These are phyloP conservation scores for Fusarium nelsonii DNA, from an alignment of 2,329 filamentous ascomycete genomes.

Conservation along the genomic window DNA sequence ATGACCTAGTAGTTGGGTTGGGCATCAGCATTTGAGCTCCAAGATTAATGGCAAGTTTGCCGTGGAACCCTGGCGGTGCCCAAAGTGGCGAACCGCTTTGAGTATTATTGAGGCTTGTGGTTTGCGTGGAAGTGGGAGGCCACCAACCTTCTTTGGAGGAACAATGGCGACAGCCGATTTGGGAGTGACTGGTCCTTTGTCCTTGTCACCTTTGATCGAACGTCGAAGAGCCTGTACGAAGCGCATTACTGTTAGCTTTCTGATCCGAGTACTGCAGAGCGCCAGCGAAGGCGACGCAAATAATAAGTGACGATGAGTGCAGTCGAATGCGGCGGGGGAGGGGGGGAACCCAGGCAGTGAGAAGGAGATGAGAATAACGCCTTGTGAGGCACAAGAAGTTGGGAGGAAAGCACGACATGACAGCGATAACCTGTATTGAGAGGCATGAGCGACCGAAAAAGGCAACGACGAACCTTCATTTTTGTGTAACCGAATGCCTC, in stretches of 20 bases:
- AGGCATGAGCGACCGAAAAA: constrained; percentile 32
- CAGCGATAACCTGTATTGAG: not conserved
- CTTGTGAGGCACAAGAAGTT: constrained; percentile 19
- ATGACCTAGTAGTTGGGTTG: constrained; percentile 76
- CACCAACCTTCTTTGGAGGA: constrained; percentile 88
- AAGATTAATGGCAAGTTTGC: constrained; percentile 20
- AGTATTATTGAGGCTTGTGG: constrained; percentile 35
- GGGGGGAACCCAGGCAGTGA: constrained; percentile 22
- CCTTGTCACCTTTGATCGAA: constrained; percentile 92
- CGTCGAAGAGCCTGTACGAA: constrained; percentile 78
- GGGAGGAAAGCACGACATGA: constrained; percentile 20
- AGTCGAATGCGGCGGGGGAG: constrained; percentile 31
- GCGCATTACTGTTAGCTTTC: constrained; percentile 59
- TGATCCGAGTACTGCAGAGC: constrained; percentile 33
- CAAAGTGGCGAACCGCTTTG: constrained; percentile 24
- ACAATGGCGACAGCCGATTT: constrained; percentile 91
- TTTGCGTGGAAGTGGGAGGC: constrained; percentile 24
- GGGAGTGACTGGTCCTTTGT: constrained; percentile 80
- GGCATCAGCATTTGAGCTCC: constrained; percentile 39
- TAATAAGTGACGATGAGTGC: constrained; percentile 19
- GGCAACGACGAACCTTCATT: constrained; percentile 54
- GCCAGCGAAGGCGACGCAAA: constrained; percentile 28
- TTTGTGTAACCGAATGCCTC: constrained; percentile 51
- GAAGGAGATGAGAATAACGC: constrained; percentile 17
- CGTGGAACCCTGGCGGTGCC: constrained; percentile 31